Percentiles rank a stretch among this genome's conserved stretches.
Conservation (phyloP, 1,284 basidiomycete genomes). For the Paramarasmius palmivorus region DNA sequence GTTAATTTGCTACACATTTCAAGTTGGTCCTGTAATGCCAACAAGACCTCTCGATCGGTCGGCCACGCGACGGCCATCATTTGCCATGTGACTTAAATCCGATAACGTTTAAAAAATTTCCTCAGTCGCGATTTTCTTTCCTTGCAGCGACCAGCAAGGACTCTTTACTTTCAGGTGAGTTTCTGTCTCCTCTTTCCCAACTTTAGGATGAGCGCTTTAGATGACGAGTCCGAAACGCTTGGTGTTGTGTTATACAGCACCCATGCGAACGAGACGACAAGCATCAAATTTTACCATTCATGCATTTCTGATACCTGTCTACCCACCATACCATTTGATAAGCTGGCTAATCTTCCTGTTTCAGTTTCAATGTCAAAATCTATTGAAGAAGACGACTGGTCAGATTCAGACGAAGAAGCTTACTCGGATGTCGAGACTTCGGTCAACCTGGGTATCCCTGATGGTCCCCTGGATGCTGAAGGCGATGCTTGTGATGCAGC, state of each 20-base stretch:
- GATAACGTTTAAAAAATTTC: too few species aligned
- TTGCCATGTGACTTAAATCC: too few species aligned
- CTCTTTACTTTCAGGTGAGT: conserved; percentile 23
- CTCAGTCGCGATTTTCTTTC: too few species aligned
- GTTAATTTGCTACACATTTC: too few species aligned
- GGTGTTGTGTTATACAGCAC: conserved; percentile 60
- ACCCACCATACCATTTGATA: conserved; percentile 18
- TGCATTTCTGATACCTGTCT: conserved; percentile 73
- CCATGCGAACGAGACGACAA: conserved; percentile 62
- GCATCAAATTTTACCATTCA: conserved; percentile 77
- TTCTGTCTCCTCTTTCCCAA: conserved; percentile 14
- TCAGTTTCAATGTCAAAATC: conserved; percentile 32
- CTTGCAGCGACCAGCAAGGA: too few species aligned
- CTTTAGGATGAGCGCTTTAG: conserved; percentile 68
- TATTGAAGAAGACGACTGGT: conserved; percentile 66
- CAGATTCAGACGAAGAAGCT: conserved; percentile 72
- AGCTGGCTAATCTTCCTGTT: conserved; percentile 24
- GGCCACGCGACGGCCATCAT: too few species aligned
- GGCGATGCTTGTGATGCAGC: conserved; percentile 68
- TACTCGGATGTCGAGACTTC: conserved; percentile 61
- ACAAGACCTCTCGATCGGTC: too few species aligned
- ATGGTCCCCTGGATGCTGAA: conserved; percentile 58
- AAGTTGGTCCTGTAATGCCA: too few species aligned
- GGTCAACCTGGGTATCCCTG: conserved; percentile 76
- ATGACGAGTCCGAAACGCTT: conserved; percentile 85